Conservation (phyloP, 495 filamentous ascomycete genomes). For the Glarea lozoyensis region DNA sequence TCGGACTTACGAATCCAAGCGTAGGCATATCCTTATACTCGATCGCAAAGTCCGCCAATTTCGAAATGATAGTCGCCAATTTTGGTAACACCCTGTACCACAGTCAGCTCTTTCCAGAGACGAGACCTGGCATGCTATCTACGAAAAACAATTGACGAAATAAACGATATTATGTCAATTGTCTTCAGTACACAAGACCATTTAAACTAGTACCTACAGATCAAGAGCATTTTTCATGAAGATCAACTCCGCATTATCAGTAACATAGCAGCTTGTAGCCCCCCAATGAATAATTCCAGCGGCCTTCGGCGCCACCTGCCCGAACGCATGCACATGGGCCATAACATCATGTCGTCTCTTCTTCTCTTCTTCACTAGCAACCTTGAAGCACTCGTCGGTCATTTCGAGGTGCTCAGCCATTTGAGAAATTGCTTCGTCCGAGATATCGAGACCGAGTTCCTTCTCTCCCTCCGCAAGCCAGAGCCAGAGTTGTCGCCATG, state of each 20-base stretch:
- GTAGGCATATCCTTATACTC: constrained; percentile 51
- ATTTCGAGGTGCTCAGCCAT: constrained; percentile 66
- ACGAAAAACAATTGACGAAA: no score
- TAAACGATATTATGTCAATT: no score
- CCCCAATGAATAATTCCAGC: constrained; percentile 82
- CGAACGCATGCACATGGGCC: constrained; percentile 71
- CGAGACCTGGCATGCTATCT: no score
- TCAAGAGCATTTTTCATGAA: neutral
- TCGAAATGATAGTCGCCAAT: constrained; percentile 75
- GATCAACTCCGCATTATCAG: constrained; percentile 21
- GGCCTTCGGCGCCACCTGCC: constrained; percentile 63
- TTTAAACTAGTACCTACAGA: no score
- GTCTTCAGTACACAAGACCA: no score
- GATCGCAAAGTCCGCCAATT: constrained; percentile 67
- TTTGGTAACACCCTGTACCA: constrained; percentile 80
- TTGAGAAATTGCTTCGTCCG: constrained; percentile 61
- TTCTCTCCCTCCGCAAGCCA: constrained; percentile 77
- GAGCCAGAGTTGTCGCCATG: constrained; percentile 76
- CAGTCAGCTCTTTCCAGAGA: constrained; percentile 49
- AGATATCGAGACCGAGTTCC: constrained; percentile 56
- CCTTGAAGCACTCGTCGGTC: constrained; percentile 69
- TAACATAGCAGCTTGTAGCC: constrained; percentile 52
- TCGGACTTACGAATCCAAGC: neutral
- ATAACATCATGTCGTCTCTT: constrained; percentile 48
- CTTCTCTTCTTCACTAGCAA: constrained; percentile 73